Conservation (phyloP, 2,329 filamentous ascomycete species). For the Fusarium euwallaceae region DNA sequence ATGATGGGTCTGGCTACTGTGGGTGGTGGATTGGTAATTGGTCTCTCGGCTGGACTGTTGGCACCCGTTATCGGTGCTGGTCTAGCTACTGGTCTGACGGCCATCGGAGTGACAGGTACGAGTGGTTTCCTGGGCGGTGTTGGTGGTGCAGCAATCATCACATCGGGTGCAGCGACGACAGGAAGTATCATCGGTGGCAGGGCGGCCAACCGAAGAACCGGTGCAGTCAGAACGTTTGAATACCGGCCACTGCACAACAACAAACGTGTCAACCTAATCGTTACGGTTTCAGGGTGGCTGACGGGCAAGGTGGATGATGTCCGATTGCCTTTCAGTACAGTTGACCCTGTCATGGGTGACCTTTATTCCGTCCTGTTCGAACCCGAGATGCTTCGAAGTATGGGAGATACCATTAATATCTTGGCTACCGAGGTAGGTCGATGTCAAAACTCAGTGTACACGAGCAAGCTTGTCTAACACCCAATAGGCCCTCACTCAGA, state of each 20-base stretch:
- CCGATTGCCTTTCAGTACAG: slow-evolving; percentile 92
- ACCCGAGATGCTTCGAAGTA: slow-evolving; percentile 96
- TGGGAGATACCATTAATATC: slow-evolving; percentile 99
- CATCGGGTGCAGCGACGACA: slow-evolving; percentile 86
- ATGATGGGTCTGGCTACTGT: slow-evolving; percentile 98
- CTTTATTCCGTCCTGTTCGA: slow-evolving; percentile 98
- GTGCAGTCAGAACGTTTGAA: slow-evolving; percentile 95
- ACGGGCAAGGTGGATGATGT: slow-evolving; percentile 98
- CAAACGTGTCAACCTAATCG: slow-evolving; percentile 94
- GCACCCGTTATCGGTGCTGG: slow-evolving; percentile 95
- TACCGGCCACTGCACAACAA: slow-evolving; percentile 98
- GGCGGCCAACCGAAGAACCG: slow-evolving; percentile 88
- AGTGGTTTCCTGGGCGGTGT: slow-evolving; percentile 90
- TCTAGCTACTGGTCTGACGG: slow-evolving; percentile 93
- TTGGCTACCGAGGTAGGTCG: slow-evolving; percentile 89
- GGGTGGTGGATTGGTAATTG: slow-evolving; percentile 94
- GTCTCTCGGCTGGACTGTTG: slow-evolving; percentile 89
- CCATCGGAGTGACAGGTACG: slow-evolving; percentile 92
- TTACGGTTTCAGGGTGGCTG: slow-evolving; percentile 98
- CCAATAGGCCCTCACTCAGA: slow-evolving; percentile 87
- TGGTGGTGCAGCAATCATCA: slow-evolving; percentile 94
- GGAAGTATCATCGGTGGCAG: slow-evolving; percentile 88
- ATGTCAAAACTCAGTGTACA: neutral
- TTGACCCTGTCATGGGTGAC: slow-evolving; percentile 98
- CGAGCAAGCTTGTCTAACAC: slow-evolving; percentile 6